Conservation (phyloP, 2,329 filamentous ascomycete genomes). For the Pseudogymnoascus sp. region DNA sequence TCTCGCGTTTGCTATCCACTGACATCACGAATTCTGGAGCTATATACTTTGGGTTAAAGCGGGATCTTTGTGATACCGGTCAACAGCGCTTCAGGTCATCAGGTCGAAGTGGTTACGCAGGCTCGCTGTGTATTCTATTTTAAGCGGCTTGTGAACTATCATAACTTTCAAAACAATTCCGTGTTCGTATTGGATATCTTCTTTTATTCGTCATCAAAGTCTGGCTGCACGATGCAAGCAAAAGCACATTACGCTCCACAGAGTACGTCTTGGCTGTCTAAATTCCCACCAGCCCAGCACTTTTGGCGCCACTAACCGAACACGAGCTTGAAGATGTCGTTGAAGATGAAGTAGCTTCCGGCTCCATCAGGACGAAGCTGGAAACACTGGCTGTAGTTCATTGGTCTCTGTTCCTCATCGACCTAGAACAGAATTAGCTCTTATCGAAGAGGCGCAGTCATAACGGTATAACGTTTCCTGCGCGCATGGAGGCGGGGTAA, state of each 20-base stretch:
- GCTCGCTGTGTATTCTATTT: not conserved
- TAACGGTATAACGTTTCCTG: not conserved
- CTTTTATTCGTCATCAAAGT: slow-evolving; percentile 6
- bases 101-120: not conserved
- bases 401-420: slow-evolving; percentile 74
- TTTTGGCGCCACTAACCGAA: slow-evolving; percentile 40
- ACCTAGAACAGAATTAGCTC: slow-evolving; percentile 46
- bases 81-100: not conserved
- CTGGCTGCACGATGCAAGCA: slow-evolving; percentile 2
- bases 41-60: not conserved
- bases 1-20: not conserved
- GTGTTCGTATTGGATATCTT: not conserved
- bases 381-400: slow-evolving; percentile 89
- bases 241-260: not conserved
- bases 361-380: slow-evolving; percentile 62
- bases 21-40: not conserved
- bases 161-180: not conserved
- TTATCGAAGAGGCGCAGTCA: not conserved
- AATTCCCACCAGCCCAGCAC: not conserved
- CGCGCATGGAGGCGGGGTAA: slow-evolving; percentile 12
- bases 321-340: slow-evolving; percentile 91
- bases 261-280: not conserved
- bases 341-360: slow-evolving; percentile 77
- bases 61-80: not conserved
- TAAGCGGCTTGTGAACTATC: not conserved